Base-by-base conservation (phyloP, 768 basidiomycete genomes). In the Boletus tomentosulus region DNA sequence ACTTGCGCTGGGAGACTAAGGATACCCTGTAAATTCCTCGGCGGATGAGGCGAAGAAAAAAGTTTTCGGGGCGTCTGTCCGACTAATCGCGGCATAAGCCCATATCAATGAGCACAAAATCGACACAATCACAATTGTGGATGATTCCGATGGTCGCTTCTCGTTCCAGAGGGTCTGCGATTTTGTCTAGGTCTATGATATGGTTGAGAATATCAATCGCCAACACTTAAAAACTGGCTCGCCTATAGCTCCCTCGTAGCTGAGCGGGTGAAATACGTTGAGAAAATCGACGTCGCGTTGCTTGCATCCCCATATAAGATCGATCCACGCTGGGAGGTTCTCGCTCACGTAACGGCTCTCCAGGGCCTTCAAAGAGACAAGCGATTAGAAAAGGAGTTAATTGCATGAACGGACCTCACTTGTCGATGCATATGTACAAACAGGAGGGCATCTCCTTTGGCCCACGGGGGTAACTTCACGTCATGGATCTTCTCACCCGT, bases 61-160 rank as follows among this genome's bases (percentile, higher is more conserved):
- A 97, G 78, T 64, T 92, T 93, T 27, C 85, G 78, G 10, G 94
- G 94, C 0, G 94, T 96, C 72, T 96, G 93, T 13, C 94, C 94
- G 59, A 97, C 89, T 92, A 58, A 30, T 46, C 28, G 19, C 28
- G 27, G 12, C 10, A 45, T 59, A 2, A 62, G 50, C 31, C 11
- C 31, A 25, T 12, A 45, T 16, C 39, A 52, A 22, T 42, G 34
- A 11, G 24, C 4, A 37, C 13, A 30, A 19, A 31, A 13, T 43
- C 7, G 47, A 31, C 13, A n/a, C 64, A 80, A 37, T 63, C 60
- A 90, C 91, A 98, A 57, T 96, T 96, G 68, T 96, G 93, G 46
- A 97, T 95, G 53, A 95, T 96, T 2, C 93, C 93, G 19, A 95
- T 89, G 7, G 92, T 92, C 0, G 95, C 94, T 63, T 93, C 92